Evolutionary conservation across 140 eudicot genomes (phyloP).

Genomic region (Cichorium intybus): DNA sequence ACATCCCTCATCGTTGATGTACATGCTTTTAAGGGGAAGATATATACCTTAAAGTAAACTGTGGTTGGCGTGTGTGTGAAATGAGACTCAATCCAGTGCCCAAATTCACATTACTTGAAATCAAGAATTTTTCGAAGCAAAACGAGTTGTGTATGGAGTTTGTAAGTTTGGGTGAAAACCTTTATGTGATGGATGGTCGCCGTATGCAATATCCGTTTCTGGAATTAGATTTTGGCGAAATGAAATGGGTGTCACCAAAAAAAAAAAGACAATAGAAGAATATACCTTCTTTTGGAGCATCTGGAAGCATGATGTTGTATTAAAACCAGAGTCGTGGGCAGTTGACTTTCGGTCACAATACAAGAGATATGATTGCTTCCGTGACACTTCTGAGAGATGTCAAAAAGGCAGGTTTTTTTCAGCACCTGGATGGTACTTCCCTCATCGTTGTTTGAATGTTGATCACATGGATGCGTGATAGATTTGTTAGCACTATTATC

Average conservation of each 20-base stretch:
- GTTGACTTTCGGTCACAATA: neutral
- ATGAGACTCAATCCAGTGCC: neutral
- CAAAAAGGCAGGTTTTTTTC: neutral
- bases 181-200: neutral
- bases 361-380: no score
- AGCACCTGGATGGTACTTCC: neutral
- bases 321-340: neutral
- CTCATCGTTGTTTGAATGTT: neutral
- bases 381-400: neutral
- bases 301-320: neutral
- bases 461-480: neutral
- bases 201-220: neutral
- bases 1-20: neutral
- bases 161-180: neutral
- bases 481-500: neutral
- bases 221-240: neutral
- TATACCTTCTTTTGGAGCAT: no score
- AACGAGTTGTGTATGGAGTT: accelerated
- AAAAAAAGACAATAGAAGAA: neutral
- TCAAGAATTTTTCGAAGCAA: neutral
- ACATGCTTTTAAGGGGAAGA: neutral
- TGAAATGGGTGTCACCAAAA: neutral
- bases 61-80: neutral
- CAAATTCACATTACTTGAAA: neutral
- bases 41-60: neutral